Percentiles rank a stretch among this genome's conserved stretches.
phyloP scores from a whole-genome alignment of 257 asterid genomes.

The Asclepias syriaca region DNA sequence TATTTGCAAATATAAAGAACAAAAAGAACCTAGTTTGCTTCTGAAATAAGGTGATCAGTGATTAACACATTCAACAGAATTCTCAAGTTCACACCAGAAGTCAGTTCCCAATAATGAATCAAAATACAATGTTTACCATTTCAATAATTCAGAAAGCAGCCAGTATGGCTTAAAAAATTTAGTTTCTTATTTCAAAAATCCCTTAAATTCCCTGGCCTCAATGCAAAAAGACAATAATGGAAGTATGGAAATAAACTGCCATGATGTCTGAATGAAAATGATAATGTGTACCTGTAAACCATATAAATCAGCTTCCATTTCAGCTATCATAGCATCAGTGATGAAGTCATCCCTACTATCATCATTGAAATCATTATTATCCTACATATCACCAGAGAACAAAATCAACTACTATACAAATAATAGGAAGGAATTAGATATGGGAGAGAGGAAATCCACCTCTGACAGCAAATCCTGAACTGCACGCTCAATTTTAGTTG shows the following conservation, averaged over 20 bases:
- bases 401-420: slow-evolving; percentile 7
- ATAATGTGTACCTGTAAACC: slow-evolving; percentile 61
- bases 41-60: not conserved
- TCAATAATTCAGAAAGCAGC: not conserved
- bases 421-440: not conserved
- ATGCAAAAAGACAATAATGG: not conserved
- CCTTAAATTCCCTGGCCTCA: not conserved
- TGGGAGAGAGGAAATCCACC: slow-evolving; percentile 29
- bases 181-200: not conserved
- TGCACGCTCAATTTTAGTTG: slow-evolving; percentile 30
- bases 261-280: not conserved
- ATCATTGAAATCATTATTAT: slow-evolving; percentile 28
- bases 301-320: slow-evolving; percentile 70
- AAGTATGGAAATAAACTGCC: not conserved
- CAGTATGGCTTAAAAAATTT: not conserved
- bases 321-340: slow-evolving; percentile 76
- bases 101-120: not conserved
- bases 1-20: too few relatives aligned
- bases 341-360: slow-evolving; percentile 36
- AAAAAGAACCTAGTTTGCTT: too few relatives aligned
- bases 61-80: not conserved
- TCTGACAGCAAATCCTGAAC: slow-evolving; percentile 35
- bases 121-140: not conserved
- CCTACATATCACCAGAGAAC: slow-evolving; percentile 37
- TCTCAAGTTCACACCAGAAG: not conserved